phyloP scores from a whole-genome alignment of 768 basidiomycete species.

The Xanthoconium purpureum region DNA sequence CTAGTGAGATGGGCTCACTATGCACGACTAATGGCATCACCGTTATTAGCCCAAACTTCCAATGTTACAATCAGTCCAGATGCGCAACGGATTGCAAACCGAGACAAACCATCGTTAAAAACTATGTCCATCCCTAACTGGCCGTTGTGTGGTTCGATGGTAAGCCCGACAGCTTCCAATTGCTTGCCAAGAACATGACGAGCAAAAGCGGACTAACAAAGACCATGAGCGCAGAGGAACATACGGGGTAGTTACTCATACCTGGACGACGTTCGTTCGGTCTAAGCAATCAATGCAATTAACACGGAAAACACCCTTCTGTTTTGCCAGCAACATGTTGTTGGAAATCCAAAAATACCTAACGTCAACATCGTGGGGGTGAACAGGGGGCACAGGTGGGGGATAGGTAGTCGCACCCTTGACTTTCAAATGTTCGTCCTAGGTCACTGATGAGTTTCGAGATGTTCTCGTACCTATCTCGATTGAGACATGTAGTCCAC shows the following conservation, averaged over 20 bases:
- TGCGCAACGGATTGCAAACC: not conserved
- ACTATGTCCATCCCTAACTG: conserved; percentile 64
- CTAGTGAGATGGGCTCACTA: conserved; percentile 51
- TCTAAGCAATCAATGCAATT: conserved; percentile 98
- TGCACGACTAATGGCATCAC: conserved; percentile 88
- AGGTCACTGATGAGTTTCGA: conserved; percentile 69
- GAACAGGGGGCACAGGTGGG: not conserved
- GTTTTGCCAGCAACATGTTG: conserved; percentile 65
- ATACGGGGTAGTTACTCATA: conserved; percentile 25
- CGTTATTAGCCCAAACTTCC: conserved; percentile 96
- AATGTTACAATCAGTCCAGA: not conserved
- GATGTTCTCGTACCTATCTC: conserved; percentile 81
- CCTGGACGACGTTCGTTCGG: conserved; percentile 92
- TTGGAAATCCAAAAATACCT: conserved; percentile 85
- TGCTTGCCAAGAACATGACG: conserved; percentile 76
- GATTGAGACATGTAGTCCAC: not conserved
- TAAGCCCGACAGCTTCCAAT: conserved; percentile 67
- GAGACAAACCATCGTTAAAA: conserved; percentile 69
- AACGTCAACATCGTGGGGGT: not conserved
- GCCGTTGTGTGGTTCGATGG: conserved; percentile 50
- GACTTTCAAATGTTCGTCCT: conserved; percentile 70
- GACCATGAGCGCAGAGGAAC: conserved; percentile 2
- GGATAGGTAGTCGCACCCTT: conserved; percentile 54
- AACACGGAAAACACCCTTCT: conserved; percentile 83
- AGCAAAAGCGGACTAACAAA: conserved; percentile 80